Base-by-base conservation (phyloP, 441 rosid genomes). In the Metrosideros polymorpha region DNA sequence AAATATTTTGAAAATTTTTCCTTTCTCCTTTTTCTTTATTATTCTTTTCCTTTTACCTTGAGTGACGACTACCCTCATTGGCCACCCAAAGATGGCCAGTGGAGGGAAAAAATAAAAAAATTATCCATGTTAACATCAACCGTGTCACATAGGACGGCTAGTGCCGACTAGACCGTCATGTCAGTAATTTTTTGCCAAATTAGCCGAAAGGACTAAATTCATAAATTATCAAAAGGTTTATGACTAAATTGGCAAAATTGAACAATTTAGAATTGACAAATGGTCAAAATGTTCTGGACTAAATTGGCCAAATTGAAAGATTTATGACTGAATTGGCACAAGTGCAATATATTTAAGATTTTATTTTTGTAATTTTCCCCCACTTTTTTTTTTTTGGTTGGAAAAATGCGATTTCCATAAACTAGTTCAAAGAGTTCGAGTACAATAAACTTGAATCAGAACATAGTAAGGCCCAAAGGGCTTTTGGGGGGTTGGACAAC, bases 251-350 rank as follows among this genome's bases (percentile, higher is more conserved):
- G 29, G 12, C 9, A 57, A 6, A 27, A 2, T 55, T 55, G 1
- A 55, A n/a, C n/a, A n/a, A n/a, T n/a, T n/a, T n/a, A n/a, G n/a
- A 55, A 55, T 25, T n/a, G 6, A 8, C 32, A 57, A 57, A 27
- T 3, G 0, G 0, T 27, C 12, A n/a, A 0, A 2, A n/a, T n/a
- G 4, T 57, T n/a, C 7, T 0, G 0, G 30, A 57, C 32, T 12
- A 57, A 27, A 57, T 27, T 1, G 1, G 7, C 32, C 1, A 57
- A 56, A 57, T 57, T 57, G 6, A n/a, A 57, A 57, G 2, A 2
- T 57, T 3, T 56, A 56, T 27, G 6, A 56, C 13, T 2, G 0
- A n/a, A 56, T 56, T 12, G 2, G 0, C 6, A 12, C 4, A 27
- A 27, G 32, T 3, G 0, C 0, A 57, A 57, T n/a, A 27, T 1